Percentiles rank a stretch among this genome's conserved stretches.
Conservation (phyloP, 176 grass and related monocot genomes). For the Neostapfia colusana region DNA sequence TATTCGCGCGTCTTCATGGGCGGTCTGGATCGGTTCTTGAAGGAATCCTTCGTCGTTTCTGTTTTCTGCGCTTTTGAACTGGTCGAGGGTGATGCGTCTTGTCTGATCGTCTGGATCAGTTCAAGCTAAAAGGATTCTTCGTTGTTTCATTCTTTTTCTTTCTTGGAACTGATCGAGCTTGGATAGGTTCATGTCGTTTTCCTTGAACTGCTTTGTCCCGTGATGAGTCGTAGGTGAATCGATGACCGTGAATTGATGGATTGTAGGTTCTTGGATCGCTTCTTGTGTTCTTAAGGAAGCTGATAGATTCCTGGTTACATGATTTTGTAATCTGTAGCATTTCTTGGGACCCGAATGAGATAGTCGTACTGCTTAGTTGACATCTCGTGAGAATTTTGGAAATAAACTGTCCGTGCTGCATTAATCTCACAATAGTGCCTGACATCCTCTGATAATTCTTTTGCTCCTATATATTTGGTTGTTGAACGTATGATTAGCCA, state of each 20-base stretch:
- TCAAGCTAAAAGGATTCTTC: not conserved
- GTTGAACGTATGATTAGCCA: not conserved
- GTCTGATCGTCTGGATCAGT: not conserved
- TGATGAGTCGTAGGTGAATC: not conserved
- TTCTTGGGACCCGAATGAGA: too few relatives aligned
- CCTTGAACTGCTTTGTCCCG: not conserved
- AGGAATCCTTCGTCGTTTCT: not conserved
- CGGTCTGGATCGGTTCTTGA: conserved; percentile 10
- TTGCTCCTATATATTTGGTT: not conserved
- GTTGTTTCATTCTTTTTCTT: not conserved
- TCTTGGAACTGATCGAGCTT: not conserved
- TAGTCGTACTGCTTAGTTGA: not conserved
- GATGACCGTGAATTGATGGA: too few relatives aligned
- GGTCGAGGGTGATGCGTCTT: not conserved
- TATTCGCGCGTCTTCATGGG: not conserved
- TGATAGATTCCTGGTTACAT: not conserved
- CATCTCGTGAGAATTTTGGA: not conserved
- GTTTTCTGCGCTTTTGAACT: conserved; percentile 14
- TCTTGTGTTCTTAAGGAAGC: too few relatives aligned
- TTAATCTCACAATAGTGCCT: not conserved
- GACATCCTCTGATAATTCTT: not conserved
- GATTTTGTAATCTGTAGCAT: too few relatives aligned
- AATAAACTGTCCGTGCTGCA: not conserved
- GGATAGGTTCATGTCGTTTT: not conserved
- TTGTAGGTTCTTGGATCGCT: not conserved